Evolutionary conservation across 345 rosid species (phyloP).

Genomic region (Gossypium australe): DNA sequence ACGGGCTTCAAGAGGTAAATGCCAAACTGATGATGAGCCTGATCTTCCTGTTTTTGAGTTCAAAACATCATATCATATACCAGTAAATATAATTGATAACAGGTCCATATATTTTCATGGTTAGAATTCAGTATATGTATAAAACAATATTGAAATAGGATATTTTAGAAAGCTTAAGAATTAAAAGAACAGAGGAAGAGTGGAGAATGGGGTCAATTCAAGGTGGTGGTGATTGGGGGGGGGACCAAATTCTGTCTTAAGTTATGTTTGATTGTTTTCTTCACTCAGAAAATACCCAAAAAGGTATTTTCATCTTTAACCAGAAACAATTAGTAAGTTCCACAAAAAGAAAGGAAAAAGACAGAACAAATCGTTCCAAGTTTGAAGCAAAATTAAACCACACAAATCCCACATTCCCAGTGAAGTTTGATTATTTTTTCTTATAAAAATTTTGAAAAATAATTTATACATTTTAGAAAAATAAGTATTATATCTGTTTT

Average conservation of each 20-base stretch:
- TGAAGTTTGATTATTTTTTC: too few species aligned
- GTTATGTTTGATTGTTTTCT: not conserved
- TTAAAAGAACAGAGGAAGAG: not conserved
- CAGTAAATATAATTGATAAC: not conserved
- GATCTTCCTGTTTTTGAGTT: constrained; percentile 21
- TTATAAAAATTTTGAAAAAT: too few species aligned
- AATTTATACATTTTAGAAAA: too few species aligned
- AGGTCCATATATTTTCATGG: not conserved
- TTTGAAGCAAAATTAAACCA: not conserved
- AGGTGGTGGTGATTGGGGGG: not conserved
- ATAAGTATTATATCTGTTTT: too few species aligned
- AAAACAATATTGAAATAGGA: too few species aligned
- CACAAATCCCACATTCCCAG: not conserved
- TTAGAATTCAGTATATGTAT: not conserved
- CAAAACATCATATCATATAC: not conserved
- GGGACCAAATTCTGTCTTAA: not conserved
- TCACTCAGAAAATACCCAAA: not conserved
- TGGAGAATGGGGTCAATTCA: not conserved
- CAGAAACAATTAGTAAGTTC: not conserved
- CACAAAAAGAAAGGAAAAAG: not conserved
- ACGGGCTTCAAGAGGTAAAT: constrained; percentile 49
- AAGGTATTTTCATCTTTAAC: not conserved
- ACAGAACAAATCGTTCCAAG: not conserved
- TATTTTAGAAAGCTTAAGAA: too few species aligned
- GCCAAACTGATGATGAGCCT: constrained; percentile 48